A percentile compares a stretch with the other conserved stretches of the same genome.
Conservation (phyloP, 1,284 basidiomycete species). For the Melampsora larici-populina region DNA sequence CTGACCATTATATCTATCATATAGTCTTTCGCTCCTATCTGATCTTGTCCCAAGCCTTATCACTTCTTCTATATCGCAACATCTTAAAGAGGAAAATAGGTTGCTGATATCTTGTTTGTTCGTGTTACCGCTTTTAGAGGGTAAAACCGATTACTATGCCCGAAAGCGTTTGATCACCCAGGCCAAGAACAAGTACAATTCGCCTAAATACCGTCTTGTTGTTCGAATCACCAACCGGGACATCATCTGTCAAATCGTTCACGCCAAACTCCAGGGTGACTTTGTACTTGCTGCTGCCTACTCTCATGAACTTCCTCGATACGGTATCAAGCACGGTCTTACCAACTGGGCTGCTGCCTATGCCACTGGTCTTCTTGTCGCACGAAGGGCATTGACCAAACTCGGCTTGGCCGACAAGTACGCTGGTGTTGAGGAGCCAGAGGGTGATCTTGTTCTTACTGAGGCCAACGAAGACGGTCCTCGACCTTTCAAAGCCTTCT, state of each 20-base stretch:
- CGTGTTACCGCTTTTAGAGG: conserved; percentile 60
- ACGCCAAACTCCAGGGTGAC: conserved; percentile 96
- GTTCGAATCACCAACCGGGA: conserved; percentile 65
- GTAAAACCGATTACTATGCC: conserved; percentile 99
- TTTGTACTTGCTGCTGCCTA: conserved; percentile 68
- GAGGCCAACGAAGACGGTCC: conserved; percentile 89
- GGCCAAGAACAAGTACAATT: conserved; percentile 99
- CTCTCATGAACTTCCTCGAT: conserved; percentile 88
- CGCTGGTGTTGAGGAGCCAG: conserved; percentile 88
- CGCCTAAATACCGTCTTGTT: conserved; percentile 96
- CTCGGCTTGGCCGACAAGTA: conserved; percentile 98
- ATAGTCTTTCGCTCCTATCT: conserved; percentile 44
- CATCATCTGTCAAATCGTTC: conserved; percentile 69
- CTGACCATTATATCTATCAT: conserved; percentile 32
- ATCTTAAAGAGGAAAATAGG: background rate
- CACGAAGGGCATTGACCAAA: conserved; percentile 91
- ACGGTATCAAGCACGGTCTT: conserved; percentile 96
- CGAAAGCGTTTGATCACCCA: conserved; percentile 93
- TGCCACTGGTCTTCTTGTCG: conserved; percentile 91
- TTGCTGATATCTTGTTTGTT: background rate
- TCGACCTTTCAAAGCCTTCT: conserved; percentile 96
- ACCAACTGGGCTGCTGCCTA: conserved; percentile 99
- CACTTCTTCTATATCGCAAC: background rate
- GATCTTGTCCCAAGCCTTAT: background rate
- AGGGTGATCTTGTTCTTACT: conserved; percentile 77